Evolutionary conservation across 1,284 basidiomycete species (phyloP).

Genomic region (Rhodofomes roseus): DNA sequence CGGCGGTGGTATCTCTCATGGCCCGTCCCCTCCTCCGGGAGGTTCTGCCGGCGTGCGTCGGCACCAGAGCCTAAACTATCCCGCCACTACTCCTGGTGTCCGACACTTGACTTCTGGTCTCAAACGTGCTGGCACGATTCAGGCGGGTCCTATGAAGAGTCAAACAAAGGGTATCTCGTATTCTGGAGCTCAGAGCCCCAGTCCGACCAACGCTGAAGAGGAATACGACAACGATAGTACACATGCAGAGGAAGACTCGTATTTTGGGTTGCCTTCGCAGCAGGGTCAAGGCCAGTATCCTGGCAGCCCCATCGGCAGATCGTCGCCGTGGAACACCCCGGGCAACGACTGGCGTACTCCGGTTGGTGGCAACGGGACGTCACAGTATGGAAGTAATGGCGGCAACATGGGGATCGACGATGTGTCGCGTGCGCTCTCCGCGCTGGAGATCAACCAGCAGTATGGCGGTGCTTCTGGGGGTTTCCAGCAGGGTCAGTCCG

Average conservation of each 20-base stretch:
- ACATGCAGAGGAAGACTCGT: conserved; percentile 48
- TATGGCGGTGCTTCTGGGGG: conserved; percentile 20
- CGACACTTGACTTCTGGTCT: conserved; percentile 50
- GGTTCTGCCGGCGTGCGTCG: conserved; percentile 65
- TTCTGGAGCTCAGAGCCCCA: conserved; percentile 34
- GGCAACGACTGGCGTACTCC: conserved; percentile 61
- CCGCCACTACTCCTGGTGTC: conserved; percentile 43
- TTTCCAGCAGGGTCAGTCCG: conserved; percentile 45
- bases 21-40: conserved; percentile 67
- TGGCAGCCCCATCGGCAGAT: conserved; percentile 58
- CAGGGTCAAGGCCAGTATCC: conserved; percentile 45
- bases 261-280: conserved; percentile 30
- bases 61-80: conserved; percentile 75
- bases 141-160: conserved; percentile 38
- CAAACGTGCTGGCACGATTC: conserved; percentile 73
- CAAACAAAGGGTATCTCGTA: conserved; percentile 22
- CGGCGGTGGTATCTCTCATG: conserved; percentile 34
- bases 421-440: conserved; percentile 66
- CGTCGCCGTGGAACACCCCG: conserved; percentile 60
- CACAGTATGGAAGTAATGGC: conserved; percentile 17
- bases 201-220: conserved; percentile 53
- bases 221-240: conserved; percentile 53
- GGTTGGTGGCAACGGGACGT: conserved; percentile 25
- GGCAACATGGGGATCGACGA: conserved; percentile 58
- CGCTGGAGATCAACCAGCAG: conserved; percentile 54